Conservation (phyloP, 2,329 filamentous ascomycete species). For the Venturia aucupariae region DNA sequence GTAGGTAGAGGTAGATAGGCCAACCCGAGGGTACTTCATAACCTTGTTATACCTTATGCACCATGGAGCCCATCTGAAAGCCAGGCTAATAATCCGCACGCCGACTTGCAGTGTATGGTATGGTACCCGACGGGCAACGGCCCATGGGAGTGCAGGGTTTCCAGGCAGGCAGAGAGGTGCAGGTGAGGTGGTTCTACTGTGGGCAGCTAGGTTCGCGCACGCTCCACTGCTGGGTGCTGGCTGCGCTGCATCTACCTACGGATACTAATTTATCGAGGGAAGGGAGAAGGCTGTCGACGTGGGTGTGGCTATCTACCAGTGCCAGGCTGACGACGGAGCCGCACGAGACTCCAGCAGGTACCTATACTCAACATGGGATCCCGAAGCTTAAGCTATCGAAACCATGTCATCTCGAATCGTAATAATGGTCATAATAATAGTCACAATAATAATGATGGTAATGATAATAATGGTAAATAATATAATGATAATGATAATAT, state of each 20-base stretch:
- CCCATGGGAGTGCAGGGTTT: background rate
- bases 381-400: background rate
- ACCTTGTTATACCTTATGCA: background rate
- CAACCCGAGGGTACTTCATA: background rate
- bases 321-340: background rate
- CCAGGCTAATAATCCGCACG: background rate
- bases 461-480: too few relatives aligned
- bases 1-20: background rate
- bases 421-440: too few relatives aligned
- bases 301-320: background rate
- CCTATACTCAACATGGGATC: background rate
- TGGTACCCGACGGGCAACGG: background rate
- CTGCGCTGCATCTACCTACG: too few relatives aligned
- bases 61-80: background rate
- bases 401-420: too few relatives aligned
- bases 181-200: too few relatives aligned
- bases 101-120: background rate
- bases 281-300: background rate
- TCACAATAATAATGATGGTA: too few relatives aligned
- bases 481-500: too few relatives aligned
- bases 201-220: too few relatives aligned
- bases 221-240: too few relatives aligned
- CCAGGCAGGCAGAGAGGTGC: background rate
- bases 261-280: too few relatives aligned
- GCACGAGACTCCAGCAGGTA: too few relatives aligned